Evolutionary conservation across 257 asterid genomes (phyloP).

Genomic region (Perilla frutescens): DNA sequence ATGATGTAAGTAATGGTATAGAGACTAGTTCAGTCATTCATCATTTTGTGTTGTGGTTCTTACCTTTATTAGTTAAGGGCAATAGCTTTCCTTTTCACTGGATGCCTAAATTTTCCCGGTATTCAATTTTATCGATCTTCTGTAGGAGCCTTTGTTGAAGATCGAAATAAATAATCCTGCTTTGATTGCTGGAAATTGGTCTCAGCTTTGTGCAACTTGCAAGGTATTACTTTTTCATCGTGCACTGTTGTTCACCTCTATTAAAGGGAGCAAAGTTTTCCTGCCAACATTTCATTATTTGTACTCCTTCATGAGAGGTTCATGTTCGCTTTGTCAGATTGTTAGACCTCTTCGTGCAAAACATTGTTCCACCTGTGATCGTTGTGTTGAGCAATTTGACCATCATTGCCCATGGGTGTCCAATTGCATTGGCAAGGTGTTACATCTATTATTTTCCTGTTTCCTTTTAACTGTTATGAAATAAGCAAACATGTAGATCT

Average conservation of each 20-base stretch:
- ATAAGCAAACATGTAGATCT: not conserved
- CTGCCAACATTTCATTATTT: conserved; percentile 3
- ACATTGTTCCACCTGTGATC: conserved; percentile 98
- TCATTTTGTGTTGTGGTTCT: conserved; percentile 23
- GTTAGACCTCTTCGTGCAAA: conserved; percentile 99
- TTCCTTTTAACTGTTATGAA: not conserved
- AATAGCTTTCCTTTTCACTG: conserved; percentile 20
- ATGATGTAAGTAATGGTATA: conserved; percentile 67
- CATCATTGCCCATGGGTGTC: conserved; percentile 99
- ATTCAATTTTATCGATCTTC: conserved; percentile 25
- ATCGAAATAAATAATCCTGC: conserved; percentile 86
- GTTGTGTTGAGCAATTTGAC: conserved; percentile 98
- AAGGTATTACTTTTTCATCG: conserved; percentile 59
- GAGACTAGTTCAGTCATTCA: conserved; percentile 22
- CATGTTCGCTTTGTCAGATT: conserved; percentile 60
- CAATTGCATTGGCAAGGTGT: conserved; percentile 98
- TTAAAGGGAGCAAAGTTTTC: conserved; percentile 21
- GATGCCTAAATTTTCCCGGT: conserved; percentile 3
- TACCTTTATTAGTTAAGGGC: conserved; percentile 27
- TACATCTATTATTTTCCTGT: conserved; percentile 2
- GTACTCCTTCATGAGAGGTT: conserved; percentile 28
- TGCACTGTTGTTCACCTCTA: conserved; percentile 1
- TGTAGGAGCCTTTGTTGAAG: conserved; percentile 90
- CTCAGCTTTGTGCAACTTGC: conserved; percentile 99
- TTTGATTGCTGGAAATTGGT: conserved; percentile 93